A percentile compares a stretch with the other conserved stretches of the same genome.
These are phyloP conservation scores for Lactarius hatsudake DNA, from an alignment of 768 basidiomycete genomes.

Conservation along the genomic window DNA sequence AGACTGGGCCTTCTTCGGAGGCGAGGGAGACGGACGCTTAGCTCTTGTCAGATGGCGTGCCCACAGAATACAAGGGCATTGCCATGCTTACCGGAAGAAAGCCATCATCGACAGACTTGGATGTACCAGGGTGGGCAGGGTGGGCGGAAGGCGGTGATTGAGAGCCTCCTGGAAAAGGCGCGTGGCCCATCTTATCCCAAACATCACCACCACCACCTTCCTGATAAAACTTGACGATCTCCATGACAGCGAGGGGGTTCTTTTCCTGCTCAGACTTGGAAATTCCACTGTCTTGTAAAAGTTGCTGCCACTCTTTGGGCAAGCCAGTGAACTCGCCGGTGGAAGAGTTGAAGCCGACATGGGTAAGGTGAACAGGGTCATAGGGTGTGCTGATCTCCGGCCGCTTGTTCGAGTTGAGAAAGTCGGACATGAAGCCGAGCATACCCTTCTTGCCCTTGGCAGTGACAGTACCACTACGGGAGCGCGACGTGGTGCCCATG, in stretches of 20 bases:
- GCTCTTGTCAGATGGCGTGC: conserved; percentile 19
- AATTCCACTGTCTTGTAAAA: conserved; percentile 93
- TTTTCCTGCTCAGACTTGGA: conserved; percentile 93
- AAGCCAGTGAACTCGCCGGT: conserved; percentile 98
- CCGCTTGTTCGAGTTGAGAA: conserved; percentile 72
- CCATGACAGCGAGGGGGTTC: conserved; percentile 97
- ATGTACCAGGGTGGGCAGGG: conserved; percentile 25
- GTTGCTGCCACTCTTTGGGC: conserved; percentile 98
- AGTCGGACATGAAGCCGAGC: conserved; percentile 61
- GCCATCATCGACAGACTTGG: conserved; percentile 46
- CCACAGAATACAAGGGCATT: not conserved
- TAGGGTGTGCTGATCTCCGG: conserved; percentile 96
- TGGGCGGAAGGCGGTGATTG: conserved; percentile 22
- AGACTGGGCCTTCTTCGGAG: conserved; percentile 41
- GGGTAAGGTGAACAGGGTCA: conserved; percentile 98
- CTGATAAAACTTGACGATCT: conserved; percentile 98
- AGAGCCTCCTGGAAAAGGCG: conserved; percentile 30
- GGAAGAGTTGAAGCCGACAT: conserved; percentile 98
- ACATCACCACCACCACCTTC: conserved; percentile 74
- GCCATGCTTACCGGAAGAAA: conserved; percentile 53
- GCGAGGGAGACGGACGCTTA: conserved; percentile 41
- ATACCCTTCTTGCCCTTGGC: conserved; percentile 61
- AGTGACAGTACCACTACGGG: conserved; percentile 43
- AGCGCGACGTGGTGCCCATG: conserved; percentile 35
- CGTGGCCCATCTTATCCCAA: conserved; percentile 78